These are phyloP conservation scores for Calocybe gambosa DNA, from an alignment of 1,284 basidiomycete genomes.

Conservation along the genomic window DNA sequence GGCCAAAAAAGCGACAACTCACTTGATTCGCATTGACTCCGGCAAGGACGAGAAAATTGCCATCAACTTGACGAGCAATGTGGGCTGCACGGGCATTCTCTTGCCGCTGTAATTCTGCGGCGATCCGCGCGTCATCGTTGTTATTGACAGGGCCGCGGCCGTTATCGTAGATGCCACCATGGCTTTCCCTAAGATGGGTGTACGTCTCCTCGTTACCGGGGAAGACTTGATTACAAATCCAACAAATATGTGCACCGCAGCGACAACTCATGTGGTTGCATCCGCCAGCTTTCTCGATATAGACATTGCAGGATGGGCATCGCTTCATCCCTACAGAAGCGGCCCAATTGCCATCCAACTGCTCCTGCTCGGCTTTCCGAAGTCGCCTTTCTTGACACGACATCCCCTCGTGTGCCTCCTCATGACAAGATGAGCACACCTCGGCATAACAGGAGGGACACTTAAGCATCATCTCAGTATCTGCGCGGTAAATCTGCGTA, in stretches of 20 bases:
- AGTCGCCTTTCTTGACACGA: constrained; percentile 38
- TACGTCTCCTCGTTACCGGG: constrained; percentile 32
- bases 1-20: too few relatives aligned
- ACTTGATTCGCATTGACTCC: too few relatives aligned
- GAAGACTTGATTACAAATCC: constrained; percentile 37
- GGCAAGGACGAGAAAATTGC: not conserved
- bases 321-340: constrained; percentile 24
- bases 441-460: constrained; percentile 42
- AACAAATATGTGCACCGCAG: constrained; percentile 47
- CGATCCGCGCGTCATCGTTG: not conserved
- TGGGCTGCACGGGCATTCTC: not conserved
- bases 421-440: constrained; percentile 45
- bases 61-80: too few relatives aligned
- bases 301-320: constrained; percentile 36
- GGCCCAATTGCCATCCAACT: constrained; percentile 37
- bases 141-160: too few relatives aligned
- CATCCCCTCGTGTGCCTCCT: constrained; percentile 45
- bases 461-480: constrained; percentile 18
- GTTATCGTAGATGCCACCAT: constrained; percentile 29
- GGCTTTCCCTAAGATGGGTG: constrained; percentile 38
- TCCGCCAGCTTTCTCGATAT: constrained; percentile 43
- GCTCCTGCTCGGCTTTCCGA: constrained; percentile 33
- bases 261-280: constrained; percentile 50
- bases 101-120: not conserved
- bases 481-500: constrained; percentile 43